Evolutionary conservation across 1,284 basidiomycete genomes (phyloP), one percentile per base, ranked within the genome.

Genomic region (Cutaneotrichosporon cavernicola): DNA sequence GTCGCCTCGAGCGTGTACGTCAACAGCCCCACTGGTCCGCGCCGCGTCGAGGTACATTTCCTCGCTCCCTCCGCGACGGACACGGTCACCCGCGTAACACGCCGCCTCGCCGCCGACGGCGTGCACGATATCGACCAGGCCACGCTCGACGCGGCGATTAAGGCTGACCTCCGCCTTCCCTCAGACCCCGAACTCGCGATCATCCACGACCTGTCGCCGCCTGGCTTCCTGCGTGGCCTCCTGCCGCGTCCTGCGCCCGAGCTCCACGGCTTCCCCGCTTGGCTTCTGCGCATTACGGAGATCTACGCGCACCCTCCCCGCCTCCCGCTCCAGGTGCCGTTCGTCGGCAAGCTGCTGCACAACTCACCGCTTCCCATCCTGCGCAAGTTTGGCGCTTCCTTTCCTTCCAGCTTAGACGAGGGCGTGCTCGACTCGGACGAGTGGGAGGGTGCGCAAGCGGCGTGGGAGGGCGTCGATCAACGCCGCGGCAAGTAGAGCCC

Each of bases 241-340:
- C 64, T 77, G 30, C 73, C 74, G 9, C 64, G 71, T 6, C 65
- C 69, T 22, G 71, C 75, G 32, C 75, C 75, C 14, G 73, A 76
- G 63, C 64, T 77, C 13, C 69, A 69, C 65, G 73, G 74, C 10
- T 77, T 72, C 63, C 75, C 75, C 1, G 73, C 72, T 57, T 77
- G 75, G 75, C 61, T 68, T 26, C 62, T 77, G 22, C 69, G 75
- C 22, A 71, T 77, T 43, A 72, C 74, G 5, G 75, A 77, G 61
- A 75, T 77, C 61, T 77, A 75, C 64, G 66, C 71, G 56, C 70
- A 68, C 40, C 71, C 73, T 0, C 68, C 65, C 2, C 67, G 72
- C 2, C 67, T 73, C 16, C 73, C 73, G 8, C 60, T 69, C 49
- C 63, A 66, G 59, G 30, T 69, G 34, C 62, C 63, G 30, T 65